These are phyloP conservation scores for Gaeumannomyces sp. DNA, from an alignment of 2,329 filamentous ascomycete species.

Conservation along the genomic window DNA sequence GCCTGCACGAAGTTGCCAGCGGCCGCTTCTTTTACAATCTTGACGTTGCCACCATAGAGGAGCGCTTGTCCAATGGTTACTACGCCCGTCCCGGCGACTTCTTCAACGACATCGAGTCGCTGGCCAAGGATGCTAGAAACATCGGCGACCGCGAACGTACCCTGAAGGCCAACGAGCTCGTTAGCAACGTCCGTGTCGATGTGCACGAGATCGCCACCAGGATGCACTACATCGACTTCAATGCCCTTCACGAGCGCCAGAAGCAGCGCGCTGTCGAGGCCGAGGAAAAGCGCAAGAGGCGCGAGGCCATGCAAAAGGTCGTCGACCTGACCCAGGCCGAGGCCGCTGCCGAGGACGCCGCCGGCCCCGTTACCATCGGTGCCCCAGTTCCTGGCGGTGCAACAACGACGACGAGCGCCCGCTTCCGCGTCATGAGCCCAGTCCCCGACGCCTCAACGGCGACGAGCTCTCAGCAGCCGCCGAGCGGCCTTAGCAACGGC, in stretches of 20 bases:
- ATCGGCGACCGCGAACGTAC: constrained; percentile 77
- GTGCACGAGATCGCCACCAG: constrained; percentile 63
- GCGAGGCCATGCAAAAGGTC: constrained; percentile 38
- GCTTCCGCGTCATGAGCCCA: constrained; percentile 51
- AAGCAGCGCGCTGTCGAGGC: constrained; percentile 54
- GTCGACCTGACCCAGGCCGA: constrained; percentile 45
- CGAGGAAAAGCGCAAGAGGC: constrained; percentile 55
- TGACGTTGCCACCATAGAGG: constrained; percentile 87
- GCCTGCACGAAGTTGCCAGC: constrained; percentile 67
- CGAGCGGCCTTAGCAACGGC: constrained; percentile 48
- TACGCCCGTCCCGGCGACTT: constrained; percentile 91
- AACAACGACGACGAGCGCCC: constrained; percentile 42
- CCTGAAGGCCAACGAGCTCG: constrained; percentile 83
- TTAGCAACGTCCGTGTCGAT: constrained; percentile 91
- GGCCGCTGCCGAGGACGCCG: constrained; percentile 45
- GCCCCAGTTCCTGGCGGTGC: constrained; percentile 49
- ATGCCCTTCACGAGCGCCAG: constrained; percentile 72
- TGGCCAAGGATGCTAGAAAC: constrained; percentile 78
- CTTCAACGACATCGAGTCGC: constrained; percentile 73
- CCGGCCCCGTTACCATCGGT: constrained; percentile 56
- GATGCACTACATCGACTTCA: constrained; percentile 64
- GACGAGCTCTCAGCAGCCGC: not conserved
- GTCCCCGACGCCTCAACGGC: constrained; percentile 7
- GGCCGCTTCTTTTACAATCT: constrained; percentile 93
- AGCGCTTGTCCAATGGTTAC: constrained; percentile 92